Percentiles rank a stretch among this genome's conserved stretches.
These are phyloP conservation scores for Cercospora citrullina DNA, from an alignment of 2,329 filamentous ascomycete species.

Conservation along the genomic window DNA sequence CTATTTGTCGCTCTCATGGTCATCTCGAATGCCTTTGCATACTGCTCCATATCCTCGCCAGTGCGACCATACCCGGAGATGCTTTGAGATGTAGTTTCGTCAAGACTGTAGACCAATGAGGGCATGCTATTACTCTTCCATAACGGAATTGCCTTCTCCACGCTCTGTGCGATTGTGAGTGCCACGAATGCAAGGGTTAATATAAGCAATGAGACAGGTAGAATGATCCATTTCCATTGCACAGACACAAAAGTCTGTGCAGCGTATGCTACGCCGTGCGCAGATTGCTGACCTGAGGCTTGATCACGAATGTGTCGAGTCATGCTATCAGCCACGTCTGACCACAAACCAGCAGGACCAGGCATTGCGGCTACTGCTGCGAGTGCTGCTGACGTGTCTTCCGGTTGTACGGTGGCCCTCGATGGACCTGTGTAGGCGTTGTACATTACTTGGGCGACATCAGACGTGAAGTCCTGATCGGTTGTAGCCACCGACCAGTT, in stretches of 20 bases:
- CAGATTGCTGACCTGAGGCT: background rate
- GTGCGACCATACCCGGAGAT: background rate
- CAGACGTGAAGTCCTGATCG: background rate
- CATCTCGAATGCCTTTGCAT: slow-evolving; percentile 10
- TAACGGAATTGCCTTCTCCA: background rate
- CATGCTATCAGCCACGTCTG: slow-evolving; percentile 17
- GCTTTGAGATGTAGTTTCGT: background rate
- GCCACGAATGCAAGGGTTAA: slow-evolving; percentile 14
- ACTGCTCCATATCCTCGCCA: background rate
- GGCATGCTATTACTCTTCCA: slow-evolving; percentile 25
- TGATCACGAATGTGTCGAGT: slow-evolving; percentile 9
- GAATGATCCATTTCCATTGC: slow-evolving; percentile 20
- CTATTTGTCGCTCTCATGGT: background rate
- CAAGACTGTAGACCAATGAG: slow-evolving; percentile 16
- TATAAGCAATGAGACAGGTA: slow-evolving; percentile 12
- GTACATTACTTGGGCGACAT: background rate
- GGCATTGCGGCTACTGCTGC: background rate
- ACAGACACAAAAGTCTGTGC: slow-evolving; percentile 13
- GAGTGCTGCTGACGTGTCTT: no score
- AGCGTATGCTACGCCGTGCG: background rate
- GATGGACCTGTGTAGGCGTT: background rate
- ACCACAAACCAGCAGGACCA: slow-evolving; percentile 3
- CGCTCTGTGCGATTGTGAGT: slow-evolving; percentile 5
- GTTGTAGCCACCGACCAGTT: background rate
- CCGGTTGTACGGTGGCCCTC: background rate